A percentile compares a stretch with the other conserved stretches of the same genome.
Evolutionary conservation across 1,284 basidiomycete genomes (phyloP).

Genomic region (Microbotryomycetes sp.): DNA sequence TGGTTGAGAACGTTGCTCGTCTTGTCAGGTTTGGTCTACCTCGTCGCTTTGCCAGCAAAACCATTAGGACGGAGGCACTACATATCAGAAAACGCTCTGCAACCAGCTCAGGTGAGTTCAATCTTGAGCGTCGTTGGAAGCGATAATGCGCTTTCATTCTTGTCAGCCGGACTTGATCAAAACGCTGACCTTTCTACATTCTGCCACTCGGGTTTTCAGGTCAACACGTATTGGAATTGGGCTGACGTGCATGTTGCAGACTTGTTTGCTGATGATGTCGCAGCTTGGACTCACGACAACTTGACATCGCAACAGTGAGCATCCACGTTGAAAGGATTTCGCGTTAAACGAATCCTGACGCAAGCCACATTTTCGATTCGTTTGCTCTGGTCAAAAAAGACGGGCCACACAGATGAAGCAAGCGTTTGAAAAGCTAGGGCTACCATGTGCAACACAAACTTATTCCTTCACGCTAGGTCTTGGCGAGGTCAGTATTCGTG

Average conservation of each 20-base stretch:
- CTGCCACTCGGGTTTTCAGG: conserved; percentile 48
- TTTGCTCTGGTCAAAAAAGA: conserved; percentile 53
- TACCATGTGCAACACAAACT: conserved; percentile 59
- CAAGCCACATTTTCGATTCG: conserved; percentile 12
- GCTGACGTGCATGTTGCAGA: conserved; percentile 77
- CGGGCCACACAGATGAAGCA: conserved; percentile 51
- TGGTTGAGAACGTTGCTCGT: conserved; percentile 24
- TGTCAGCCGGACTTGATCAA: not conserved
- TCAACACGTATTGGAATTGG: conserved; percentile 83
- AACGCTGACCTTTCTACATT: not conserved
- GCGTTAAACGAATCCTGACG: not conserved
- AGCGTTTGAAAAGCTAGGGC: conserved; percentile 63
- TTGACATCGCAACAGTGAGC: conserved; percentile 61
- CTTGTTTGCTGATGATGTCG: conserved; percentile 61
- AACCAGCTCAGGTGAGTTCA: conserved; percentile 71
- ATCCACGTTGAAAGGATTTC: conserved; percentile 4
- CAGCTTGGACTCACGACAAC: conserved; percentile 51
- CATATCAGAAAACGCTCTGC: conserved; percentile 88
- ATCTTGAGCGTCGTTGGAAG: no score
- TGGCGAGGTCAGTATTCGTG: conserved; percentile 35
- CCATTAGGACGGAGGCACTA: conserved; percentile 62
- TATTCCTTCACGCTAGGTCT: conserved; percentile 51
- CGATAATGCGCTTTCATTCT: no score
- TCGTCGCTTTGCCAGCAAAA: conserved; percentile 24
- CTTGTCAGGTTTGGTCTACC: conserved; percentile 31